Conservation (phyloP, 2,329 filamentous ascomycete genomes). For the Metarhizium brunneum region DNA sequence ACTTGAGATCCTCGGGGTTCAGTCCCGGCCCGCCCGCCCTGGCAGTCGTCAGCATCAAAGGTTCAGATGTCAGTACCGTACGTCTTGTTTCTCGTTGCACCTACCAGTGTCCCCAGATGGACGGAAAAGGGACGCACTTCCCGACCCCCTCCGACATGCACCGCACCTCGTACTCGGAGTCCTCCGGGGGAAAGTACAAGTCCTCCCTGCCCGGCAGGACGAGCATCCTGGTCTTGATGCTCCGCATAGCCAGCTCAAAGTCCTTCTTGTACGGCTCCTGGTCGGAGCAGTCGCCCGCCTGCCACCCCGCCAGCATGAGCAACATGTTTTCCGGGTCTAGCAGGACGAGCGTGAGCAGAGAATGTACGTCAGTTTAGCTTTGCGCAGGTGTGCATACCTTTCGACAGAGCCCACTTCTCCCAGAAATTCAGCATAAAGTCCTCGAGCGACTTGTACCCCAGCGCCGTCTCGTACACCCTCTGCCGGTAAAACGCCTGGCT, state of each 20-base stretch:
- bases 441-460: slow-evolving; percentile 60
- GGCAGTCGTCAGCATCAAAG: background rate
- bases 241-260: slow-evolving; percentile 55
- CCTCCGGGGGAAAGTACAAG: slow-evolving; percentile 74
- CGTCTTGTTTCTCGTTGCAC: background rate
- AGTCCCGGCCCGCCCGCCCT: slow-evolving; percentile 61
- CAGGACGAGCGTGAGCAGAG: background rate
- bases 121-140: slow-evolving; percentile 27
- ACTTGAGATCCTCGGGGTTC: slow-evolving; percentile 61
- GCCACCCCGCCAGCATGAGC: slow-evolving; percentile 71
- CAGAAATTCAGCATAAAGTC: slow-evolving; percentile 69
- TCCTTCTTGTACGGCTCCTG: slow-evolving; percentile 60
- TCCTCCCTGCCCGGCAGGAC: slow-evolving; percentile 67
- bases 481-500: slow-evolving; percentile 71
- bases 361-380: too few relatives aligned
- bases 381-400: slow-evolving; percentile 22
- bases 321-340: slow-evolving; percentile 64
- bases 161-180: slow-evolving; percentile 64
- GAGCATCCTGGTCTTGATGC: slow-evolving; percentile 63
- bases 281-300: slow-evolving; percentile 59
- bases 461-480: slow-evolving; percentile 52
- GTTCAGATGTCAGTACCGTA: too few relatives aligned
- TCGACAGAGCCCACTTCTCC: slow-evolving; percentile 64
- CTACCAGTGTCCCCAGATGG: slow-evolving; percentile 33
- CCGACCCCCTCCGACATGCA: slow-evolving; percentile 25